Percentiles rank a stretch among this genome's conserved stretches.
phyloP scores from a whole-genome alignment of 164 flowering plant genomes.

The Buxus sempervirens region DNA sequence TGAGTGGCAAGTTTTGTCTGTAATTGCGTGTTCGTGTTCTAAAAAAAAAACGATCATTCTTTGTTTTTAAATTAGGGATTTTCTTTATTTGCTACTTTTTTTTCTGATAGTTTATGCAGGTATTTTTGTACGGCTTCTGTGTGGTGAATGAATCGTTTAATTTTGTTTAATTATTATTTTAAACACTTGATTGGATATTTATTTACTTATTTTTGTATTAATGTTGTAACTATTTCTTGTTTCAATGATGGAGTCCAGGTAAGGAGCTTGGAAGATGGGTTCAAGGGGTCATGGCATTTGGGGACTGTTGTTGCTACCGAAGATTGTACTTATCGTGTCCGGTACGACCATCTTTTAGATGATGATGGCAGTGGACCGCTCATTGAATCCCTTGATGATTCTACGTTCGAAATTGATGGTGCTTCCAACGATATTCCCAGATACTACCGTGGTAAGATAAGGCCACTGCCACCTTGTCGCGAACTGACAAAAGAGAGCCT shows the following conservation, averaged over 20 bases:
- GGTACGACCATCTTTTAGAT: constrained; percentile 18
- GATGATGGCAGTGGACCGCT: constrained; percentile 14
- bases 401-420: constrained; percentile 3
- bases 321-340: constrained; percentile 7
- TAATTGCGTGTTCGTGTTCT: no score
- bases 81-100: no score
- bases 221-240: no score
- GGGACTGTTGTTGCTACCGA: constrained; percentile 12
- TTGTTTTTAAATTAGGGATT: no score
- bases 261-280: constrained; percentile 24
- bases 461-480: constrained; percentile 17
- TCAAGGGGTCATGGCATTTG: constrained; percentile 31
- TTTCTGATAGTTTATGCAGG: no score
- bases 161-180: background rate
- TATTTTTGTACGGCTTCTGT: no score
- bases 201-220: background rate
- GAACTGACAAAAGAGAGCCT: constrained; percentile 12
- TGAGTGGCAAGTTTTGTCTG: no score
- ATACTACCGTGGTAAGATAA: constrained; percentile 16
- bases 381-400: constrained; percentile 9
- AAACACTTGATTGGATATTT: background rate
- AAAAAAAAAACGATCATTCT: no score
- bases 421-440: background rate
- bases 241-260: constrained; percentile 17
- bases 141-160: background rate